Base-by-base conservation (phyloP, 108 stramenopile species). In the Seminavis robusta region DNA sequence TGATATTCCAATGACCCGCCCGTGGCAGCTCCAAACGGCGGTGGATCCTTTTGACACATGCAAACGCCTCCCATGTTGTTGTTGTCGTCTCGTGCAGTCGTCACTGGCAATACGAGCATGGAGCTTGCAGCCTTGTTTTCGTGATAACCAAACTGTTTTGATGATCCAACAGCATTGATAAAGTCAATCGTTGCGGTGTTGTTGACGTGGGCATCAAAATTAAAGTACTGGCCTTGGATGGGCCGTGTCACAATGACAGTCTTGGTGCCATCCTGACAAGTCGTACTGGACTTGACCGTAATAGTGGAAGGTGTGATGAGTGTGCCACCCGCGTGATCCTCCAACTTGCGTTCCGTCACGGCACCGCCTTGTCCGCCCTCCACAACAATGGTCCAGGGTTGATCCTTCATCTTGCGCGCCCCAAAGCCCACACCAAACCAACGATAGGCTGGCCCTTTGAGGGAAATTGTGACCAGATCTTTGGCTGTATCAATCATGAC, bases 401-500 rank as follows among this genome's bases (percentile, higher is more conserved):
- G 10, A 44, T 44, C 43, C n/a, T 44, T 44, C 65, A 66, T 66
- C 9, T 10, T 25, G 24, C 36, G 11, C 7, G 65, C 15, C n/a
- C 56, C 54, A 20, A 66, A 66, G 1, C 65, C 65, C 47, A 58
- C 39, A 13, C 56, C 65, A 56, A 58, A 56, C 65, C 65, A 63
- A 10, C 3, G 33, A 27, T 63, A 52, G 7, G 33, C 42, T 6
- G 54, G 55, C 13, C 54, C 59, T 15, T 29, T 29, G 24, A 60
- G 16, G 20, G 23, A 37, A 15, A 60, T 21, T 8, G 47, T 24
- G 7, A 49, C 47, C 21, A 16, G 17, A 16, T 46, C 32, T 11
- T 23, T n/a, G 10, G 25, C 17, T 49, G 26, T 24, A 34, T 52
- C 52, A 8, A 54, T 54, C 16, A 6, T 11, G 15, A 63, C 7